Base-by-base conservation (phyloP, 306 rosid species). In the Fagus sylvatica region DNA sequence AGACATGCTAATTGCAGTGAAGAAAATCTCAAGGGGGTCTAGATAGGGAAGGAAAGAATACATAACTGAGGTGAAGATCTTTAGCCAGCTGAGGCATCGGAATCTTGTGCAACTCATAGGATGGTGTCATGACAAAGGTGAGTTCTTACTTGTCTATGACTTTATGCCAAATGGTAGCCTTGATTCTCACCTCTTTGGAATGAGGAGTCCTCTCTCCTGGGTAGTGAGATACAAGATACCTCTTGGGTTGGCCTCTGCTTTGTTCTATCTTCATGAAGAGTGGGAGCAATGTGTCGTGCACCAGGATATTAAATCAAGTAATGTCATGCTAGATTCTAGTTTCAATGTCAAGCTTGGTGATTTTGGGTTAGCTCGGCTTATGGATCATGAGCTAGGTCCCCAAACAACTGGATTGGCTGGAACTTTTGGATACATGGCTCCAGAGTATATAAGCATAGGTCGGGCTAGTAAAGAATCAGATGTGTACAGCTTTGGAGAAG, bases 341-440 rank as follows among this genome's bases (percentile, higher is more conserved):
- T 71, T 69, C 4, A 22, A 28, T 10, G 40, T 69, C 3, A 69
- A 46, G 53, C 74, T 69, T 43, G 74, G 74, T 11, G 48, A 71
- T 36, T 71, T 51, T 34, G 75, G 75, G 2, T 32, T 71, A 4
- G 75, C 75, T 32, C 42, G 17, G 6, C 61, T 71, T 12, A 71
- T 51, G 75, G 62, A 73, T n/a, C 64, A 55, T 30, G 67, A 73
- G 54, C 13, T 74, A n/a, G 69, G 36, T 2, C 53, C 42, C 46
- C 55, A 74, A 7, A 74, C 69, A 22, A 74, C 77, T 0, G 54
- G 69, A 0, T 30, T 56, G 54, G 77, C 53, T 4, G 55, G 56
- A 74, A 74, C 77, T 39, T 74, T 57, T 2, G 77, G 69, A 9
- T 74, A 57, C 68, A 16, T 74, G 48, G 77, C 77, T n/a, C 77